Base-by-base conservation (phyloP, 495 filamentous ascomycete species). In the Ramalina peruviana region DNA sequence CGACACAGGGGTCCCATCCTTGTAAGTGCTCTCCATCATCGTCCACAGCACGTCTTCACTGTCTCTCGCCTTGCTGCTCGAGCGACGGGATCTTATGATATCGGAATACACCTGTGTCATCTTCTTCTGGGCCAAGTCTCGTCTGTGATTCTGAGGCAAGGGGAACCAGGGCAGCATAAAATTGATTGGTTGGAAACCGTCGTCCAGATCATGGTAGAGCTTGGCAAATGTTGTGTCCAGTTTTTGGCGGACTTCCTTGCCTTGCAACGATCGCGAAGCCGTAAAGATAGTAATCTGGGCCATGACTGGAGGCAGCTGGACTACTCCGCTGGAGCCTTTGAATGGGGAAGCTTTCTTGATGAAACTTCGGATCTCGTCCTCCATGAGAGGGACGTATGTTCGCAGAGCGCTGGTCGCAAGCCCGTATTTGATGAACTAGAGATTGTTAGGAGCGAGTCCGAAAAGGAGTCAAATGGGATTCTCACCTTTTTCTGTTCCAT, bases 211-310 rank as follows among this genome's bases (percentile, higher is more conserved):
- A 62, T 90, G 85, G 67, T 83, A 82, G 36, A 90, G 72, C 20
- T 75, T 71, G 25, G 86, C 86, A 49, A 90, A 81, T 15, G 73
- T 78, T 48, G 76, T 78, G 61, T 83, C 79, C 53, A 93, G 79
- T 62, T 80, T 78, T 61, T 76, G 73, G 59, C 86, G 84, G 50
- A 88, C 74, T 61, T 88, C 85, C 59, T 80, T 79, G 51, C 86
- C 86, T 66, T 93, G 86, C 4, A 93, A 77, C 15, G 81, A 72
- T 54, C 86, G 79, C 3, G 81, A 82, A 30, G 86, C 86, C 43
- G 86, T 93, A 68, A 82, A 90, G 53, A 89, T 80, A 40, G 86
- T 93, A 52, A 93, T 79, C 62, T 90, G 81, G 13, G 84, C 82
- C 78, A 90, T 88, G 44, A 74, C 74, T 50, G 73, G 69, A 33